A percentile compares a stretch with the other conserved stretches of the same genome.
These are phyloP conservation scores for Phytophthora ohioensis DNA, from an alignment of 352 stramenopile genomes.

Conservation along the genomic window DNA sequence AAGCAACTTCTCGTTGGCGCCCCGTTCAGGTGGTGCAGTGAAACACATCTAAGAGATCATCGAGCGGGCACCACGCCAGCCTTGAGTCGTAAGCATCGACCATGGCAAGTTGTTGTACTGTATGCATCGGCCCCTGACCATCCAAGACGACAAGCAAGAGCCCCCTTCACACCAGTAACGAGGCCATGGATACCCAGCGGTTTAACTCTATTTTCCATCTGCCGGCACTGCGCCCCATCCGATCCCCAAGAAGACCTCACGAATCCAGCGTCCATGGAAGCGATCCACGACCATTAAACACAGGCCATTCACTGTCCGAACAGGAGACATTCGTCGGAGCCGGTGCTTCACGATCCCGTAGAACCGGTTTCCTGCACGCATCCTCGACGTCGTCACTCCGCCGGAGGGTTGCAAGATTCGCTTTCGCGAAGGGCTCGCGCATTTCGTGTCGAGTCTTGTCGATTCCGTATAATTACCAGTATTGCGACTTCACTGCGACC, in stretches of 20 bases:
- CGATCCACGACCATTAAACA: conserved; percentile 6
- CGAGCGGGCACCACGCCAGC: conserved; percentile 5
- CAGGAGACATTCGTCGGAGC: conserved; percentile 5
- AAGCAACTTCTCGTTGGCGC: background rate
- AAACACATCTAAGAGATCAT: conserved; percentile 22
- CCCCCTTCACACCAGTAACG: no score
- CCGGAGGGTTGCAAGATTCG: conserved; percentile 20
- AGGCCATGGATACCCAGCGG: no score
- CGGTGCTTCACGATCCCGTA: conserved; percentile 13
- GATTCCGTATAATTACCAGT: no score
- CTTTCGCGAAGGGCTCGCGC: background rate
- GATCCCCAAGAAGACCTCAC: conserved; percentile 20
- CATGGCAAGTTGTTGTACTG: background rate
- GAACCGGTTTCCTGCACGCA: conserved; percentile 9
- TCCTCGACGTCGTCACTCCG: background rate
- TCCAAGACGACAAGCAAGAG: no score
- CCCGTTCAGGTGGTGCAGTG: conserved; percentile 19
- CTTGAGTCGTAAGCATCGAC: background rate
- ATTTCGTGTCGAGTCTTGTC: conserved; percentile 6
- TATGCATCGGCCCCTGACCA: no score
- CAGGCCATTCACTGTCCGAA: conserved; percentile 14
- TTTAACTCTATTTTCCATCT: conserved; percentile 24
- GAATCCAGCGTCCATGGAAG: background rate
- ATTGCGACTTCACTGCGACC: no score
- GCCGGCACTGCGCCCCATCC: conserved; percentile 6